Evolutionary conservation across 257 asterid genomes (phyloP), one percentile per base, ranked within the genome.

Genomic region (Fraxinus quadrangulata): DNA sequence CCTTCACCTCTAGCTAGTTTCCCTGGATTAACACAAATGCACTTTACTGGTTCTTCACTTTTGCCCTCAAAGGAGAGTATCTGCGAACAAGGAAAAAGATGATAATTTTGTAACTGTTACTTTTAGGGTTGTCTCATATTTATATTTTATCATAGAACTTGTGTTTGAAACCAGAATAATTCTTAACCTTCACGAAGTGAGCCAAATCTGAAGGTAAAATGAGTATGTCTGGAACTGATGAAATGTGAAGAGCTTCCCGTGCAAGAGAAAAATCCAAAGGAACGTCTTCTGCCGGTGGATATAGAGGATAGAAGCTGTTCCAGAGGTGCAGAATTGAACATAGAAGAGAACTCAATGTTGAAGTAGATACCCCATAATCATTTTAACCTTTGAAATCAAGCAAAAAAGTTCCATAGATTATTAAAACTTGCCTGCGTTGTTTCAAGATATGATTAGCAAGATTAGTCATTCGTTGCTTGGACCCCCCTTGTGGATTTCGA

Each of bases 1-100:
- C 99, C 98, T 86, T 90, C 98, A 6, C 99, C 99, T 83, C 97
- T 85, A 63, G 98, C 93, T 45, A 96, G 90, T 84, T 96, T 86
- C 59, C 97, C 97, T n/a, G 99, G 98, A 84, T 93, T 96, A 16
- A 92, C 85, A 75, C 97, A 92, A 56, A 96, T 90, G 86, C 95
- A 96, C 84, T 92, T 88, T 23, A 69, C 73, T 79, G 83, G 78
- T 77, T 86, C 88, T 36, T 85, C 93, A 34, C 84, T 88, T 86
- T 45, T 86, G 75, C 82, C 90, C 78, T 85, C 91, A 79, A 87
- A 21, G 49, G 92, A 83, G 66, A 96, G 80, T 81, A 88, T 92
- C 99, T 90, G 86, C 56, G 23, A 12, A 74, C 39, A 66, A 67
- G 61, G 37, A 67, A 78, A 74, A 26, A n/a, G 49, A 71, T 14